Evolutionary conservation across 2,329 filamentous ascomycete species (phyloP).

Genomic region (Plectosphaerella plurivora): DNA sequence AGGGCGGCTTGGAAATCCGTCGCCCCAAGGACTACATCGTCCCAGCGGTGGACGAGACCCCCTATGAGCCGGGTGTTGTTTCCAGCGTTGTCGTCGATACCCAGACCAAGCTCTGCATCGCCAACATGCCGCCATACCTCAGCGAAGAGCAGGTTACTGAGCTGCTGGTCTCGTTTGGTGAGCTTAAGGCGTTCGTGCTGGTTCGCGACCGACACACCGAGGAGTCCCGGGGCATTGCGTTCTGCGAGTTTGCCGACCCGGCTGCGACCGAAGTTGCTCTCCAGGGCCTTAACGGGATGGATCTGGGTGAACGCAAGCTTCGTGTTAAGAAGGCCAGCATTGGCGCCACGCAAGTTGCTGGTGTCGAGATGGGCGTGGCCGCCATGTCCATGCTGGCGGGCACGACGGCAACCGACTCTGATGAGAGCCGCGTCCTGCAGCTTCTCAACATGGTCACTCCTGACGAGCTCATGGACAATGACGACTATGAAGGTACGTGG

Average conservation of each 20-base stretch:
- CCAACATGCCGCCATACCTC: conserved; percentile 83
- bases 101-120: conserved; percentile 89
- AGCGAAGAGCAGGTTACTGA: conserved; percentile 89
- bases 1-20: conserved; percentile 65
- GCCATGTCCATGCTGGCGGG: conserved; percentile 97
- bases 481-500: conserved; percentile 84
- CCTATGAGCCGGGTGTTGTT: conserved; percentile 71
- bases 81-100: conserved; percentile 83
- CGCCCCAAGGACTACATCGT: conserved; percentile 97
- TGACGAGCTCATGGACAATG: conserved; percentile 87
- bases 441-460: conserved; percentile 98
- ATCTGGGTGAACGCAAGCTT: conserved; percentile 80
- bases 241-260: conserved; percentile 88
- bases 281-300: conserved; percentile 88
- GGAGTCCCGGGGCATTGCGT: conserved; percentile 91
- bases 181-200: conserved; percentile 85
- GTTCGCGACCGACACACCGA: conserved; percentile 84
- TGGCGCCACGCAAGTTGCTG: conserved; percentile 86
- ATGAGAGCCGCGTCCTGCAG: conserved; percentile 81
- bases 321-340: conserved; percentile 88
- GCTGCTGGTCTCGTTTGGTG: conserved; percentile 84
- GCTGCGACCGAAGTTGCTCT: conserved; percentile 77
- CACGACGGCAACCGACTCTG: conserved; percentile 73
- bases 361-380: conserved; percentile 92
- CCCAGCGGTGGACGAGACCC: conserved; percentile 67